Evolutionary conservation across 495 filamentous ascomycete species (phyloP), one percentile per base, ranked within the genome.

Genomic region (Penicillium mononematosum): DNA sequence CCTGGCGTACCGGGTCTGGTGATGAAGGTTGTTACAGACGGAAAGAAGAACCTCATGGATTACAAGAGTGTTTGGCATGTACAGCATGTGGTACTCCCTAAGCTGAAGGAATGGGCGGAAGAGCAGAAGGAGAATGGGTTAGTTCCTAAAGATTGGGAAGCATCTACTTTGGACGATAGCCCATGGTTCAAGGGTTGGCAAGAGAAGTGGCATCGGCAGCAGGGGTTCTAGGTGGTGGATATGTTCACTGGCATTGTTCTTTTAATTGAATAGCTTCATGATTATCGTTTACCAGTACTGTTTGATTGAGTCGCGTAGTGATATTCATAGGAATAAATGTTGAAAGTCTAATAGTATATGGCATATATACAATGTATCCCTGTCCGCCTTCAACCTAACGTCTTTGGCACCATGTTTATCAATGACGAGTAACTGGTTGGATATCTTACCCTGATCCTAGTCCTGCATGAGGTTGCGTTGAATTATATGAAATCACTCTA

Each of bases 11-110:
- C 92, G 0, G 79, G 78, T 16, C 68, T 96, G 24, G 34, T 92
- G 22, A 65, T 80, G 0, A 89, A 87, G 74, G 69, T 95, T 9
- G 58, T 95, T 55, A 82, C 72, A 50, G 84, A 89, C 46, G 91
- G 88, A 4, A 93, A 93, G 75, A 77, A 76, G 67, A 83, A 73
- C 44, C 52, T 96, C 36, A 88, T 96, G 82, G 77, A 86, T 60
- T 96, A 96, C 58, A 96, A 96, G 79, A 84, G 76, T 55, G 88
- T 86, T n/a, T 91, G 88, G 85, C 88, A 92, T 77, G 85, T 88
- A 12, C 83, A 92, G 68, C 87, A 90, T 74, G 81, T 92, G 10
- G 78, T 85, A 0, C 61, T 89, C n/a, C 89, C 89, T 2, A 78
- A 77, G 0, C 58, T 96, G 50, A 83, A 88, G 63, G 65, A 76